phyloP scores from a whole-genome alignment of 2,329 filamentous ascomycete species.

The Colletotrichum plurivorum region DNA sequence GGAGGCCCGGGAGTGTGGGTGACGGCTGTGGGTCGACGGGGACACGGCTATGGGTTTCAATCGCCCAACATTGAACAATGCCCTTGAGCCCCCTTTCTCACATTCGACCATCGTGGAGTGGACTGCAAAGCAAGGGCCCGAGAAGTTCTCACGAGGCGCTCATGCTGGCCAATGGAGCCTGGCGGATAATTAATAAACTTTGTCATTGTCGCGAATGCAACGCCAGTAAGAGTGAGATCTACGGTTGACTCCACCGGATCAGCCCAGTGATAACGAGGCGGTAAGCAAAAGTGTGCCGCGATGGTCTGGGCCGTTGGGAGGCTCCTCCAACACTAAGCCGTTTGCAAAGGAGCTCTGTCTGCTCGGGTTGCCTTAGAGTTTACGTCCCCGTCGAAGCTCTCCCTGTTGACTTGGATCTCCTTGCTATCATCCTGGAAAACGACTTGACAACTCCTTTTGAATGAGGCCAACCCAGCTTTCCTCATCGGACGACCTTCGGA shows the following conservation, averaged over 20 bases:
- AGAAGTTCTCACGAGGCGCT: neutral
- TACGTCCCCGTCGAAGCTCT: neutral
- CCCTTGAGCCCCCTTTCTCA: neutral
- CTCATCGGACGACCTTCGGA: neutral
- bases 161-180: neutral
- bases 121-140: neutral
- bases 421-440: neutral
- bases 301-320: constrained; percentile 6
- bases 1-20: neutral
- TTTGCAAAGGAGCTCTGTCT: too few relatives aligned
- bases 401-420: neutral
- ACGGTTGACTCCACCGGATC: constrained; percentile 8
- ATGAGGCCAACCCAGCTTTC: neutral
- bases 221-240: constrained; percentile 18
- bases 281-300: neutral
- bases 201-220: constrained; percentile 14
- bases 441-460: neutral
- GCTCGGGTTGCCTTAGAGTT: neutral
- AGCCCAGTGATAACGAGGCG: constrained; percentile 1
- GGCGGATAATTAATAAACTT: constrained; percentile 1
- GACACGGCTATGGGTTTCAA: neutral
- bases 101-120: too few relatives aligned
- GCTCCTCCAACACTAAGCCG: too few relatives aligned
- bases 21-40: neutral
- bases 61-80: neutral